phyloP scores from a whole-genome alignment of 305 asterid genomes.

The Fraxinus albicans region DNA sequence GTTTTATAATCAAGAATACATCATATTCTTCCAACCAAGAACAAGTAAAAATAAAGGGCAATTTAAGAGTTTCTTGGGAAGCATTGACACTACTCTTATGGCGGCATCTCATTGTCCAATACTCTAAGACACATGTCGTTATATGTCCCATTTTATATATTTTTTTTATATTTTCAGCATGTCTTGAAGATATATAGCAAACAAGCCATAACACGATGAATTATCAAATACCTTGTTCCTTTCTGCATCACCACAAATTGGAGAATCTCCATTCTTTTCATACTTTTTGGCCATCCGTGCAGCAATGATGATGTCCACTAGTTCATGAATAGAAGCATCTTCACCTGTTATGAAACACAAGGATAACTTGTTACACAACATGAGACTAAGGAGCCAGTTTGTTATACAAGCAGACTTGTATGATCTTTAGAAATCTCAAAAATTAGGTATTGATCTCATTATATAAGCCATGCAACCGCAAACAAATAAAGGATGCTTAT shows the following conservation, averaged over 20 bases:
- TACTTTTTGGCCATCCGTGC: conserved; percentile 66
- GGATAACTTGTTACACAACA: conserved; percentile 19
- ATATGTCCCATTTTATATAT: not conserved
- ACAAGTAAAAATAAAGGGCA: not conserved
- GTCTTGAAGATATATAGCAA: not conserved
- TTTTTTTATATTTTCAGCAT: not conserved
- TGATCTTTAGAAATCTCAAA: not conserved
- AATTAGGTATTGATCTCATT: conserved; percentile 12
- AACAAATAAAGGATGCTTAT: conserved; percentile 11
- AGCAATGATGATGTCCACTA: conserved; percentile 82
- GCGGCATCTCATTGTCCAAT: not conserved
- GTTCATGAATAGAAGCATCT: conserved; percentile 57
- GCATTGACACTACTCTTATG: not conserved
- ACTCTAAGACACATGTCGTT: not conserved
- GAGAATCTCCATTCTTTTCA: conserved; percentile 44
- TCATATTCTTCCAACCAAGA: not conserved
- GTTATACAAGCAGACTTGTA: not conserved
- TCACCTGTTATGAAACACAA: conserved; percentile 51
- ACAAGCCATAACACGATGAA: not conserved
- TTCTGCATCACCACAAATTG: conserved; percentile 38
- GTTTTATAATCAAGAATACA: not conserved
- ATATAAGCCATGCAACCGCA: conserved; percentile 8
- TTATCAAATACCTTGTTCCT: conserved; percentile 45
- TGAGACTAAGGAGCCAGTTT: not conserved
- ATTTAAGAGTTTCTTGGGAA: not conserved